A percentile compares a stretch with the other conserved stretches of the same genome.
Evolutionary conservation across 2,329 filamentous ascomycete genomes (phyloP).

Genomic region (Pestalotiopsis sp.): DNA sequence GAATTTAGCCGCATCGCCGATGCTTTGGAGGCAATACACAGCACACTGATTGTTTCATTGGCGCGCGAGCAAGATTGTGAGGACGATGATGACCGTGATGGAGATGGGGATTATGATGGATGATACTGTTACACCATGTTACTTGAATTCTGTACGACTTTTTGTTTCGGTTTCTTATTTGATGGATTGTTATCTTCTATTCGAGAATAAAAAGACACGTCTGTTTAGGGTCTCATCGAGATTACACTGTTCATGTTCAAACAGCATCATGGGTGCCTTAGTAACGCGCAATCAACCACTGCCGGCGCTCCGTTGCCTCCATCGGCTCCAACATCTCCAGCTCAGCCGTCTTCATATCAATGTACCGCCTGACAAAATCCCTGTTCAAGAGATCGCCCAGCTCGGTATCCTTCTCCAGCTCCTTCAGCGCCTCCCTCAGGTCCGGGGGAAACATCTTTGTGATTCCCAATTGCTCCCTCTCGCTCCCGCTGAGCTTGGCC

Average conservation of each 20-base stretch:
- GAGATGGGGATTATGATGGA: no score
- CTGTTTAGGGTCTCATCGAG: no score
- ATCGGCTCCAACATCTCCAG: slow-evolving; percentile 50
- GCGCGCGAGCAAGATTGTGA: neutral
- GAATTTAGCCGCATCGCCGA: neutral
- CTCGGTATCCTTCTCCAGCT: slow-evolving; percentile 46
- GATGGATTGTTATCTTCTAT: no score
- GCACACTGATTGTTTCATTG: neutral
- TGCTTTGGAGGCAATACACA: neutral
- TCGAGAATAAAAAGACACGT: no score
- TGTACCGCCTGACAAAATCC: slow-evolving; percentile 56
- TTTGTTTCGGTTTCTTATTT: no score
- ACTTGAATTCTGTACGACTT: no score
- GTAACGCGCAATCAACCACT: slow-evolving; percentile 69
- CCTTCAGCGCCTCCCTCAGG: slow-evolving; percentile 54
- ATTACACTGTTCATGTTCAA: no score
- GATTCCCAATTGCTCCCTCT: slow-evolving; percentile 55
- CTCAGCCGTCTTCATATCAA: slow-evolving; percentile 61
- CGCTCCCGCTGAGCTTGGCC: slow-evolving; percentile 43
- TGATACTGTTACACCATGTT: no score
- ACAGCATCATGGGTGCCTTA: slow-evolving; percentile 25
- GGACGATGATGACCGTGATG: neutral
- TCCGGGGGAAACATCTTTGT: slow-evolving; percentile 51
- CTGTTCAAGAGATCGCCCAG: slow-evolving; percentile 47
- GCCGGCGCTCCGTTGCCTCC: slow-evolving; percentile 43